Percentiles rank a stretch among this genome's conserved stretches.
Evolutionary conservation across 371 early-diverging fungal genomes (phyloP).

Genomic region (Gilbertella persicaria): DNA sequence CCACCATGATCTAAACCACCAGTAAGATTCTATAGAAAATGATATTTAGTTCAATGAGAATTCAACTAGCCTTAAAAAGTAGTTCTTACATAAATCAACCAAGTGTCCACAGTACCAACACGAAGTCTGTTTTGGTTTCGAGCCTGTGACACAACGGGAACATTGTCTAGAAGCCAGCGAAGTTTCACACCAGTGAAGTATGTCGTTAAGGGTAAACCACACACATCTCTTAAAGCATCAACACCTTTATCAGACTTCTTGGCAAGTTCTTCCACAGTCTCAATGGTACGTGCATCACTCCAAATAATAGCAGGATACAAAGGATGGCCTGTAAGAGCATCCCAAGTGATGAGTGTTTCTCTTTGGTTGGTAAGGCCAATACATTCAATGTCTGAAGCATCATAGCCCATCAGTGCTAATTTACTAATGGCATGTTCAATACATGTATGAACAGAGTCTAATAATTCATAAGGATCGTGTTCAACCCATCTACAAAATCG

Average conservation of each 20-base stretch:
- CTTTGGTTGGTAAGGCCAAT: conserved; percentile 96
- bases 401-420: conserved; percentile 61
- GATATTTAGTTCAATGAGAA: conserved; percentile 1
- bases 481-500: conserved; percentile 76
- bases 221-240: conserved; percentile 54
- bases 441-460: conserved; percentile 72
- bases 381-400: conserved; percentile 64
- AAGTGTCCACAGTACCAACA: conserved; percentile 94
- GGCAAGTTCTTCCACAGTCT: conserved; percentile 66
- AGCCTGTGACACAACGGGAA: conserved; percentile 60
- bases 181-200: conserved; percentile 94
- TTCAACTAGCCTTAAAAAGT: background rate
- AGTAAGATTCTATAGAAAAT: conserved; percentile 62
- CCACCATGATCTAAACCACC: conserved; percentile 57
- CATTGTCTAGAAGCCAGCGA: conserved; percentile 91
- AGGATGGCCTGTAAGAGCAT: conserved; percentile 77
- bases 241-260: conserved; percentile 31
- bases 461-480: conserved; percentile 82
- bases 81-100: conserved; percentile 58
- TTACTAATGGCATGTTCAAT: conserved; percentile 70
- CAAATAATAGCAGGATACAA: conserved; percentile 93
- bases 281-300: conserved; percentile 88
- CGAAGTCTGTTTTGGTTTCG: conserved; percentile 35
- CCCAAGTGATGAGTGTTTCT: conserved; percentile 92
- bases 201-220: conserved; percentile 90